Base-by-base conservation (phyloP, 805 yeast species). In the Cyberlindnera nakhonratchasimensis region DNA sequence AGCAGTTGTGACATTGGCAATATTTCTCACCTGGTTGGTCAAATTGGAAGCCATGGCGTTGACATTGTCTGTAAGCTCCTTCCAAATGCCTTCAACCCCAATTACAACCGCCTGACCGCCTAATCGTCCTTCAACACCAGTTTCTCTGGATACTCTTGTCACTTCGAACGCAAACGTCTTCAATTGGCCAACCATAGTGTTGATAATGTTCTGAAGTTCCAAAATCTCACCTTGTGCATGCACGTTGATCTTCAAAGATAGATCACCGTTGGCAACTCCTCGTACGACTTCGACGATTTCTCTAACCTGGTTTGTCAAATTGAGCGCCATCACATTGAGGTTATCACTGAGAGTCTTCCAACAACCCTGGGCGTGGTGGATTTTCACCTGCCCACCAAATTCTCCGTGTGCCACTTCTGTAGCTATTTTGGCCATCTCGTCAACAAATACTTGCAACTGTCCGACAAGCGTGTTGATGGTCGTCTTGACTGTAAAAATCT, bases 181-280 rank as follows among this genome's bases (percentile, higher is more conserved):
- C 58, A 87, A 74, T 35, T 90, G 80, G 56, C 84, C 95, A 71
- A 87, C 96, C 96, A 87, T 87, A 45, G 89, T 79, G 59, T 87
- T 87, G 55, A 86, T 86, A 8, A 95, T 87, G 68, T 83, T 84
- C 61, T 86, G 95, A 48, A 87, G 72, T 54, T 84, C 91, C 44
- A 85, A 69, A 48, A 86, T 87, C 65, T 86, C 96, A 36, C 96
- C 96, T 61, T 87, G 95, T 7, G 95, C 96, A 62, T 86, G 91
- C 12, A 87, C 95, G 60, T 85, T 85, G 58, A 87, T 86, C 57
- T 86, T 86, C 38, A 89, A 69, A 0, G 89, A 80, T 51, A 86
- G 67, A 61, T 86, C 96, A 55, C 96, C 96, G 46, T 79, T 74
- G 6, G 95, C 96, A 10, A 86, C 96, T 1, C 95, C 95, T 17